phyloP scores from a whole-genome alignment of 1,139 yeast species.

The Zygoascus hellenicus region DNA sequence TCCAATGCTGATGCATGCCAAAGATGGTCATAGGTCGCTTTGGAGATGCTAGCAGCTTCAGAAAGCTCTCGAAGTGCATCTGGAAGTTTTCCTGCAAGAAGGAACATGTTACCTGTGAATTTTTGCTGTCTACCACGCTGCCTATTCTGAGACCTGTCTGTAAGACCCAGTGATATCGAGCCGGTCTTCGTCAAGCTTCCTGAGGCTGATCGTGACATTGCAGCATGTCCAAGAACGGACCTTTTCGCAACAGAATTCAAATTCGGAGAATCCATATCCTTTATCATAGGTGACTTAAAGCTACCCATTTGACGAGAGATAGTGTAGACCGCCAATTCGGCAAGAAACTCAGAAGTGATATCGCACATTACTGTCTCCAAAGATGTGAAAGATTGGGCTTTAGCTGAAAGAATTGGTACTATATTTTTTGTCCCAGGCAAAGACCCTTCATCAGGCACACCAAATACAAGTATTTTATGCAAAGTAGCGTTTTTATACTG shows the following conservation, averaged over 20 bases:
- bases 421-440: constrained; percentile 28
- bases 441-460: constrained; percentile 39
- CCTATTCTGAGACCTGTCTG: constrained; percentile 51
- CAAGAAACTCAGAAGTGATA: constrained; percentile 57
- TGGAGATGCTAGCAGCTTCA: constrained; percentile 60
- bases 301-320: constrained; percentile 33
- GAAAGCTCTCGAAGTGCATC: constrained; percentile 68
- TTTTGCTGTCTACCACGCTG: constrained; percentile 71
- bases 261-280: constrained; percentile 27
- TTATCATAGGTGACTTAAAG: constrained; percentile 32
- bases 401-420: constrained; percentile 29
- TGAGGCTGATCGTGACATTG: neutral
- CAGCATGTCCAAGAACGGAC: constrained; percentile 20
- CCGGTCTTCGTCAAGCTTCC: constrained; percentile 52
- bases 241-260: constrained; percentile 10
- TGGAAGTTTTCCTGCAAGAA: constrained; percentile 70
- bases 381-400: constrained; percentile 35
- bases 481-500: constrained; percentile 56
- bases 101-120: constrained; percentile 65
- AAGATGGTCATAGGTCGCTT: constrained; percentile 62
- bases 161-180: constrained; percentile 34
- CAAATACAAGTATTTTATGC: constrained; percentile 58
- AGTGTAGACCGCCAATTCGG: constrained; percentile 61
- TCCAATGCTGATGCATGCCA: constrained; percentile 90
- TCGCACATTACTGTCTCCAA: constrained; percentile 72